Evolutionary conservation across 2,329 filamentous ascomycete species (phyloP), one percentile per base, ranked within the genome.

Genomic region (Scytalidium lignicola): DNA sequence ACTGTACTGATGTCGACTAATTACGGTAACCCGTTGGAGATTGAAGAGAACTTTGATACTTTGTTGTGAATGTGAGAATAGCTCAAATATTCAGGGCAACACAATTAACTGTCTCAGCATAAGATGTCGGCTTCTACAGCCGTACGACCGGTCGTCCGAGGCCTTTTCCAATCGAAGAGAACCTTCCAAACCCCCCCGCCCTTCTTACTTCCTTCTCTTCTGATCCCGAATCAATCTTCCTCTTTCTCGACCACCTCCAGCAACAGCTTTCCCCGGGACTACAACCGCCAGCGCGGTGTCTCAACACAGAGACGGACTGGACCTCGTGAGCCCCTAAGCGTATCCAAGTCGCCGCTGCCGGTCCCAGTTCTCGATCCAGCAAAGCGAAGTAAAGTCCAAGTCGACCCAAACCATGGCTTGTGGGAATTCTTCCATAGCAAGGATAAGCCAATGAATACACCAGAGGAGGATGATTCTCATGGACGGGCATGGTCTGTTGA

Each of bases 351-450:
- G 41, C 75, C 83, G 45, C 73, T 96, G 48, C 92, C 92, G 1
- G 77, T 79, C 62, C 91, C 93, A 6, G 80, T 82, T 6, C 67
- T 73, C 19, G 75, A 85, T 49, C 71, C 73, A 1, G 75, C 76
- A 52, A 76, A 81, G 62, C 79, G 80, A 47, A 66, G 74, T 43
- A 65, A 70, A 51, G 66, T 86, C 26, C 66, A 74, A 28, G 60
- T 76, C 40, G 85, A 90, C 64, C 76, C 82, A 22, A 71, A 91
- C 56, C 93, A 99, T 69, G 92, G 90, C 23, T 83, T 99, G 10
- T 97, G 88, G 86, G 85, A 81, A 1, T 99, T 99, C 72, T 97
- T 99, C 70, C 82, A 85, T 61, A 76, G 76, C 54, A 78, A 84
- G 55, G 80, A 80, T 55, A 79, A 82, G 62, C 70, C 84, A n/a